These are phyloP conservation scores for Arbutus unedo DNA, from an alignment of 148 eudicot genomes.

Conservation along the genomic window DNA sequence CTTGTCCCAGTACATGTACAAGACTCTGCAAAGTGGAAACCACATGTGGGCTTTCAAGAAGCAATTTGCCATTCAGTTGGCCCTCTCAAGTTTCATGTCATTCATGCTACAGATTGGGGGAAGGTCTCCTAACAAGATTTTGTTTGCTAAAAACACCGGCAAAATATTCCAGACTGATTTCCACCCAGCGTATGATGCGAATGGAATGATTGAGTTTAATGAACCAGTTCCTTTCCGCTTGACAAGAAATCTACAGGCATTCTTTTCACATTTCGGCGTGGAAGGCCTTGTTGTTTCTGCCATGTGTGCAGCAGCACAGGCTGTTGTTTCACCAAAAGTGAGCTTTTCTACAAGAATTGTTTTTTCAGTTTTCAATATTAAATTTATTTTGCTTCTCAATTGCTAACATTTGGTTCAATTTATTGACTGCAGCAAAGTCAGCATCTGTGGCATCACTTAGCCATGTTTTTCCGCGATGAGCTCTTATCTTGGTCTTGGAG, in stretches of 20 bases:
- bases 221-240: constrained; percentile 98
- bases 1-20: constrained; percentile 89
- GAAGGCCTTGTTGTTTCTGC: constrained; percentile 93
- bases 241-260: constrained; percentile 89
- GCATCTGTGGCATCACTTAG: constrained; percentile 94
- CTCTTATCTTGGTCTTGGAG: constrained; percentile 98
- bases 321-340: constrained; percentile 89
- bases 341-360: constrained; percentile 13
- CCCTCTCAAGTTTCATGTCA: constrained; percentile 91
- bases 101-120: constrained; percentile 95
- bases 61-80: constrained; percentile 92
- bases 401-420: constrained; percentile 2
- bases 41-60: constrained; percentile 99
- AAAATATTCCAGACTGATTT: constrained; percentile 96
- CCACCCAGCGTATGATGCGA: constrained; percentile 96
- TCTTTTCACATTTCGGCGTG: constrained; percentile 95
- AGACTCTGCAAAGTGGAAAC: constrained; percentile 79
- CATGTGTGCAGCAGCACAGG: constrained; percentile 95
- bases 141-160: constrained; percentile 95
- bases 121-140: constrained; percentile 92
- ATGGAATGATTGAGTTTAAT: constrained; percentile 91
- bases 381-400: not conserved
- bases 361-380: not conserved
- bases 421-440: constrained; percentile 71
- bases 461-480: constrained; percentile 99